These are phyloP conservation scores for Boletus tomentosulus DNA, from an alignment of 768 basidiomycete genomes.

Conservation along the genomic window DNA sequence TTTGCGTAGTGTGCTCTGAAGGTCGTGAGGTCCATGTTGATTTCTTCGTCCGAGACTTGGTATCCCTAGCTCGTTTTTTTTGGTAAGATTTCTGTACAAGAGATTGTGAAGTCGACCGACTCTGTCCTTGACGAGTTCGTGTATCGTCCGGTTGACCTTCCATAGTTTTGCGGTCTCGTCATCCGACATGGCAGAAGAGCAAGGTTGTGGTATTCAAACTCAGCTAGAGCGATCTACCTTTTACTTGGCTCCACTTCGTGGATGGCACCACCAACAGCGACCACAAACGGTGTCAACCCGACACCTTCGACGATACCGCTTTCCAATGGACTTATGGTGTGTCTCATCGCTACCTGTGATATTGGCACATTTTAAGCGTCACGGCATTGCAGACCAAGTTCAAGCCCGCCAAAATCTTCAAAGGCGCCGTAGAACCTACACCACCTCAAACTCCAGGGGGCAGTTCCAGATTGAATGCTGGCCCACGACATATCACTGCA, in stretches of 20 bases:
- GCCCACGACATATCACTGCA: slow-evolving; percentile 76
- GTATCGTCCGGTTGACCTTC: slow-evolving; percentile 94
- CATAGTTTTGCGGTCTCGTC: slow-evolving; percentile 88
- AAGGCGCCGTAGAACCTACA: slow-evolving; percentile 63
- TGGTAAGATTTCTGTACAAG: slow-evolving; percentile 16
- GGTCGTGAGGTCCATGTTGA: slow-evolving; percentile 76
- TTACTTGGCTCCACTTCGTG: slow-evolving; percentile 1
- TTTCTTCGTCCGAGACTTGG: slow-evolving; percentile 91
- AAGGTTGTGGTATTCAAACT: slow-evolving; percentile 48
- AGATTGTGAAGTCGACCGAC: slow-evolving; percentile 39
- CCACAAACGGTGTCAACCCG: slow-evolving; percentile 28
- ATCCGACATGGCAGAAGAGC: slow-evolving; percentile 51
- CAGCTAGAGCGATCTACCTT: slow-evolving; percentile 33
- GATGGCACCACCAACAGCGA: slow-evolving; percentile 41
- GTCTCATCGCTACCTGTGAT: neutral
- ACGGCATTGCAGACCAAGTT: slow-evolving; percentile 52
- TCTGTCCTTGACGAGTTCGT: slow-evolving; percentile 94
- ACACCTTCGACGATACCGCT: slow-evolving; percentile 39
- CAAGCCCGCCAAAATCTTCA: slow-evolving; percentile 89
- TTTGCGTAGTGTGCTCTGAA: slow-evolving; percentile 76
- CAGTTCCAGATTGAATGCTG: slow-evolving; percentile 33
- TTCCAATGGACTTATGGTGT: slow-evolving; percentile 51
- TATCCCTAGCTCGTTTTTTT: slow-evolving; percentile 61
- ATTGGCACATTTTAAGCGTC: neutral
- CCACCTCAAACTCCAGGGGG: slow-evolving; percentile 45